Evolutionary conservation across 2,329 filamentous ascomycete genomes (phyloP).

Genomic region (Penicillium sp.): DNA sequence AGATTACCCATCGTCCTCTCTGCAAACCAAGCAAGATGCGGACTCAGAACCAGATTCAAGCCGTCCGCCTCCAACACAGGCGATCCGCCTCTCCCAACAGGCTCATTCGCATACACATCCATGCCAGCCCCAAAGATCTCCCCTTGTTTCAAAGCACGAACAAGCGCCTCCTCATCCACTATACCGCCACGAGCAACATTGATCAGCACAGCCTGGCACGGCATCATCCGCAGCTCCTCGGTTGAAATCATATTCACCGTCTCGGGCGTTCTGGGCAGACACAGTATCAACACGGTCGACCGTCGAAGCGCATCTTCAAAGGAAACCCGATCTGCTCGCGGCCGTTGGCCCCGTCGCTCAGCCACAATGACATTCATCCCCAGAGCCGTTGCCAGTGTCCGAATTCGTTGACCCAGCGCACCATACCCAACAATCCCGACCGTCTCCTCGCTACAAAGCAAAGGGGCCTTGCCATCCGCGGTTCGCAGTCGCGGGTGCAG

Average conservation of each 20-base stretch:
- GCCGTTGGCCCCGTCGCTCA: slow-evolving; percentile 1
- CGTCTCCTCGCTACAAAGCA: slow-evolving; percentile 51
- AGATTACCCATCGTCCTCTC: slow-evolving; percentile 51
- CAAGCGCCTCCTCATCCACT: slow-evolving; percentile 51
- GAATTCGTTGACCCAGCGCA: slow-evolving; percentile 40
- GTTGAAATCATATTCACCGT: slow-evolving; percentile 36
- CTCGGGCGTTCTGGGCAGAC: slow-evolving; percentile 31
- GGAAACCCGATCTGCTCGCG: slow-evolving; percentile 17
- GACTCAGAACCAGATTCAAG: slow-evolving; percentile 53
- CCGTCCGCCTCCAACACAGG: slow-evolving; percentile 42
- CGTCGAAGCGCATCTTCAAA: slow-evolving; percentile 35
- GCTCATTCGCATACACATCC: slow-evolving; percentile 1
- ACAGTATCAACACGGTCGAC: slow-evolving; percentile 34
- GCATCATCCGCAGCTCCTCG: slow-evolving; percentile 46
- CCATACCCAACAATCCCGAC: slow-evolving; percentile 55
- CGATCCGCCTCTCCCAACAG: neutral
- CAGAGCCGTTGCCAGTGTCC: neutral
- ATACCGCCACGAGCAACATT: slow-evolving; percentile 55
- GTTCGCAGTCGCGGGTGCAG: slow-evolving; percentile 30
- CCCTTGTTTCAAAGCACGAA: slow-evolving; percentile 29
- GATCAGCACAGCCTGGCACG: slow-evolving; percentile 45
- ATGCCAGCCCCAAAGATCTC: neutral
- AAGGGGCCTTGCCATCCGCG: slow-evolving; percentile 37
- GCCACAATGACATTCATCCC: neutral
- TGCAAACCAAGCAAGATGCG: slow-evolving; percentile 58